Evolutionary conservation across 345 rosid genomes (phyloP), one percentile per base, ranked within the genome.

Genomic region (Mallotus nudiflorus): DNA sequence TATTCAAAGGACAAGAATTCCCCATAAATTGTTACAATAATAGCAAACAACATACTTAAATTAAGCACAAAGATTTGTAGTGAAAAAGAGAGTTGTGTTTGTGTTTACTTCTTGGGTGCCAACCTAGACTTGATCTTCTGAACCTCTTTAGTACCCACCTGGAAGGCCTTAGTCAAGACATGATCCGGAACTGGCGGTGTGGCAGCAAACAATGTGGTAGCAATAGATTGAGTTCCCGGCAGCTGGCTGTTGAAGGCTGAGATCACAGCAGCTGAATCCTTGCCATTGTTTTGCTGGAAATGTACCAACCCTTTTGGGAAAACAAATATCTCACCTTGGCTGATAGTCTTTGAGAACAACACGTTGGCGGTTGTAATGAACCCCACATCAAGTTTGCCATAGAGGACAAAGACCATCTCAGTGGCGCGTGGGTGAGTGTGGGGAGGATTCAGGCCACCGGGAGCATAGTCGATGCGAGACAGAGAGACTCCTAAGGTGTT

Each of bases 351-450:
- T 1, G 73, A 24, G 31, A 72, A 9, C 67, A 77, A 68, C 0
- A 28, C 65, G 56, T 77, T 77, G 12, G 62, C 39, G 50, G 81
- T 77, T 66, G 81, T 77, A 62, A 77, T 56, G 73, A 77, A 77
- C 2, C 81, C 81, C 1, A 72, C 81, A 29, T 72, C 70, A 1
- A 77, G 73, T 12, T 63, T 20, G 24, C 81, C 81, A 19, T 68
- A 70, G 0, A 77, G 77, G 51, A 77, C 81, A 10, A 44, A 77
- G 20, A 77, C 46, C 9, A 72, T 50, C 73, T 77, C 81, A 1
- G 73, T 31, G 70, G 81, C 77, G 9, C 81, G 81, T 27, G 81
- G 81, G 29, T 77, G 81, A 5, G 73, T 67, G 73, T 77, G 81
- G 25, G 77, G 77, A 15, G 77, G 77, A 54, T 72, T 77, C 9